phyloP scores from a whole-genome alignment of 176 grass and related monocot genomes.

The Bothriochloa decipiens region DNA sequence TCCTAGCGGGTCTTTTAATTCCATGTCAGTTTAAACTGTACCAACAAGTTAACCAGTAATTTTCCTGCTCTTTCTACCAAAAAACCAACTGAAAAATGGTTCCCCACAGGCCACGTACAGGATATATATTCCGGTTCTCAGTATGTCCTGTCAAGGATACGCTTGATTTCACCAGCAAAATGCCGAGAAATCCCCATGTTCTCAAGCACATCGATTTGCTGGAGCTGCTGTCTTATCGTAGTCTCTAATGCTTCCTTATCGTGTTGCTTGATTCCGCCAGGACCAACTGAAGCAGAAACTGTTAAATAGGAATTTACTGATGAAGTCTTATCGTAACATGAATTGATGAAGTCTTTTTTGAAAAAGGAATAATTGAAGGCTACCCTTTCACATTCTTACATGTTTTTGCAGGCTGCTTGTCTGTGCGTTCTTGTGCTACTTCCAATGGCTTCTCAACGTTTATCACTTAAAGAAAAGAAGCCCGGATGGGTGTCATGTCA shows the following conservation, averaged over 20 bases:
- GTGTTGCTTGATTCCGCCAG: neutral
- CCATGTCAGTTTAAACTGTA: neutral
- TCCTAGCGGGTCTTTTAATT: too few species aligned
- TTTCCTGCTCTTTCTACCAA: neutral
- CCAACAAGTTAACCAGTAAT: neutral
- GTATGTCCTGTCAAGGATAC: constrained; percentile 52
- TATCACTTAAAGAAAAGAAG: neutral
- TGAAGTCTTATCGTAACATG: neutral
- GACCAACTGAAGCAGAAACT: neutral
- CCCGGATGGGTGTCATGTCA: neutral
- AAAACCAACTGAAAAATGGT: neutral
- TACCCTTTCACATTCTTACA: neutral
- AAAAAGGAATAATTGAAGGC: neutral
- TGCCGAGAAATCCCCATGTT: constrained; percentile 57
- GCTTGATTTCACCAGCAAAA: constrained; percentile 58
- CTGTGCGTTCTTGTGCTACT: neutral
- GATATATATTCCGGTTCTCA: neutral
- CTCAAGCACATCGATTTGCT: constrained; percentile 58
- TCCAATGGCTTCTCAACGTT: neutral
- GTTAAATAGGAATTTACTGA: too few species aligned
- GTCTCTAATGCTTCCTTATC: neutral
- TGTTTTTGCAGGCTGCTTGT: neutral
- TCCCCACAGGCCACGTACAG: neutral
- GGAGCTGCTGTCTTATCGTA: neutral
- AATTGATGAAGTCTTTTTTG: neutral